A percentile compares a stretch with the other conserved stretches of the same genome.
These are phyloP conservation scores for Piloderma croceum DNA, from an alignment of 768 basidiomycete genomes.

Conservation along the genomic window DNA sequence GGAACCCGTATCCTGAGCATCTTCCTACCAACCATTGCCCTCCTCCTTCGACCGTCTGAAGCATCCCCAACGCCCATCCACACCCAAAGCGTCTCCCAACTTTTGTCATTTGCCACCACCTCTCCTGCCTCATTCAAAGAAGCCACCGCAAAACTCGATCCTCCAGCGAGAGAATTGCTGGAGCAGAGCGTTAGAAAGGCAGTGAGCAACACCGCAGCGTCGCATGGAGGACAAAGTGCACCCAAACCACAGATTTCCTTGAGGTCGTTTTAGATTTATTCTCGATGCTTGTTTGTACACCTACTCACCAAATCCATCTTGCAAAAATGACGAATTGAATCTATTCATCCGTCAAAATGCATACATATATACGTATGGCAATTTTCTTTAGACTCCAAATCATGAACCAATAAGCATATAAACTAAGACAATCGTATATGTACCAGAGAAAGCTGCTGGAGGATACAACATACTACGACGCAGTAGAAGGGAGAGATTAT, in stretches of 20 bases:
- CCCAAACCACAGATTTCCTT: conserved; percentile 76
- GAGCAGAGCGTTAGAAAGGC: conserved; percentile 78
- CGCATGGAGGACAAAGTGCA: conserved; percentile 25
- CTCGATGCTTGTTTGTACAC: too few species aligned
- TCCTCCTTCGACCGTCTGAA: conserved; percentile 56
- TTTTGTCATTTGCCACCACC: conserved; percentile 66
- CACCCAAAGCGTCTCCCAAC: conserved; percentile 54
- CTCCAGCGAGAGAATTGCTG: conserved; percentile 50
- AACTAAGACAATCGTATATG: too few species aligned
- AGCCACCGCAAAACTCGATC: conserved; percentile 63
- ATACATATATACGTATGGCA: too few species aligned
- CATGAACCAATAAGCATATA: too few species aligned
- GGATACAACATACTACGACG: too few species aligned
- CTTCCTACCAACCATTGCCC: conserved; percentile 67
- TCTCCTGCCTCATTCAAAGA: conserved; percentile 81
- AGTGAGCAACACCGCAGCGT: conserved; percentile 43
- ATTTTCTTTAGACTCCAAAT: too few species aligned
- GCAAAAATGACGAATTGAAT: too few species aligned
- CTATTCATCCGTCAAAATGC: too few species aligned
- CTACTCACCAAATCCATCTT: too few species aligned
- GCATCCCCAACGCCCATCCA: conserved; percentile 42
- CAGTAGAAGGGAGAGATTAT: too few species aligned
- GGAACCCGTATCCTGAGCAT: conserved; percentile 65
- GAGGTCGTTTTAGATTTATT: conserved; percentile 49
- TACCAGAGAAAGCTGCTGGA: too few species aligned